phyloP scores from a whole-genome alignment of 345 rosid species.

The Sisymbrium irio region DNA sequence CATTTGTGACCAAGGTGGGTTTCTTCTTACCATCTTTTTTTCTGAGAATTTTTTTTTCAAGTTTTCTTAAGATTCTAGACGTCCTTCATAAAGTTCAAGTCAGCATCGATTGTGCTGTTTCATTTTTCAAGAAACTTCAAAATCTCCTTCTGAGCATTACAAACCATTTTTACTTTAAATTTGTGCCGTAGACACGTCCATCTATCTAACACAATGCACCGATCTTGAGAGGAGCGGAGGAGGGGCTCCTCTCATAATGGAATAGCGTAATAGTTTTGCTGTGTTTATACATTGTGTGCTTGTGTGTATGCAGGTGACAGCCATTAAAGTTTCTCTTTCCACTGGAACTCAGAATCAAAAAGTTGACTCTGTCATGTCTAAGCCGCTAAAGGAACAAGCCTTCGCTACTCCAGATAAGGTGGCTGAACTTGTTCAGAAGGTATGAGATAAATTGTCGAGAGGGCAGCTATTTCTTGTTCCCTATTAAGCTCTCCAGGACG shows the following conservation, averaged over 20 bases:
- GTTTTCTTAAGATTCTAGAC: not conserved
- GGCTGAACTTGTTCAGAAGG: conserved; percentile 95
- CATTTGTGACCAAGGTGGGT: conserved; percentile 88
- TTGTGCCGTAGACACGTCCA: not conserved
- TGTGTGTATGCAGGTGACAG: conserved; percentile 63
- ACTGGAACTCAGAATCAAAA: conserved; percentile 58
- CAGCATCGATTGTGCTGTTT: conserved; percentile 9
- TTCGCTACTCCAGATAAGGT: conserved; percentile 94
- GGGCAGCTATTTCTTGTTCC: conserved; percentile 3
- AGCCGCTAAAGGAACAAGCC: conserved; percentile 93
- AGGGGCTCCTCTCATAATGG: not conserved
- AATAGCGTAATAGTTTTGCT: not conserved
- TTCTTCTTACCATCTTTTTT: conserved; percentile 12
- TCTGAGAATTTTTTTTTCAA: not conserved
- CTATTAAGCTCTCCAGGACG: conserved; percentile 16
- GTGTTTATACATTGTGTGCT: not conserved
- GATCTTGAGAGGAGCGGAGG: not conserved
- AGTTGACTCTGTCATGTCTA: conserved; percentile 68
- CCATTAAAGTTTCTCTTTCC: conserved; percentile 76
- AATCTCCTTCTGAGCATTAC: not conserved
- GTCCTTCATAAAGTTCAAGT: not conserved
- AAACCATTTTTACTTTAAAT: not conserved
- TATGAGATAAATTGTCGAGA: conserved; percentile 26
- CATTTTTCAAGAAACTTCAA: not conserved
- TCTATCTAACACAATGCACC: not conserved